Percentiles rank a stretch among this genome's conserved stretches.
Evolutionary conservation across 106 monocot species (phyloP).

Genomic region (Acorus gramineus): DNA sequence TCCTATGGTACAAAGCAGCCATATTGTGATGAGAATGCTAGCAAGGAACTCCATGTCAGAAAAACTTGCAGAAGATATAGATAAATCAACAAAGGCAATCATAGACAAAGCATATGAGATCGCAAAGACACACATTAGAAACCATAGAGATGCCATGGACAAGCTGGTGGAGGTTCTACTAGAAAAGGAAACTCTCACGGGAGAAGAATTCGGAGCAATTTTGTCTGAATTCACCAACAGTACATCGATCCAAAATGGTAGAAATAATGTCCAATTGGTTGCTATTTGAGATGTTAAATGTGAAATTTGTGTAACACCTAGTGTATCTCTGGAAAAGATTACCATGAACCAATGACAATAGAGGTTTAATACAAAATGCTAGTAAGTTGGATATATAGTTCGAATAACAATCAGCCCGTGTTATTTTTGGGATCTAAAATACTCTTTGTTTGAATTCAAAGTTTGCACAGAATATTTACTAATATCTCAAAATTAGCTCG

Average conservation of each 20-base stretch:
- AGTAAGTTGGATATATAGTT: too few species aligned
- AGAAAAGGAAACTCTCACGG: conserved; percentile 38
- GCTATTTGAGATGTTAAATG: conserved; percentile 14
- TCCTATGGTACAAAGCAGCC: conserved; percentile 28
- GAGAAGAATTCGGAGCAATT: conserved; percentile 39
- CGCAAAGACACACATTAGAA: conserved; percentile 31
- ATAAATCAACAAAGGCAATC: conserved; percentile 29
- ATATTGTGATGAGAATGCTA: conserved; percentile 37
- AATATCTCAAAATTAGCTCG: too few species aligned
- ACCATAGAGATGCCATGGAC: conserved; percentile 33
- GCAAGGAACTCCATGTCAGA: conserved; percentile 45
- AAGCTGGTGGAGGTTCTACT: conserved; percentile 25
- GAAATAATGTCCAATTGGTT: conserved; percentile 11
- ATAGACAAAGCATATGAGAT: conserved; percentile 33
- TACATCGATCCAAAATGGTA: not conserved
- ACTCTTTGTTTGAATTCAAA: too few species aligned
- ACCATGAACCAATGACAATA: conserved; percentile 10
- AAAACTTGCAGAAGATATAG: conserved; percentile 44
- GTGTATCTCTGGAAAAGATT: too few species aligned
- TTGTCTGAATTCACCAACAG: conserved; percentile 20
- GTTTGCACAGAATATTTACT: too few species aligned
- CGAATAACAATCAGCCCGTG: too few species aligned
- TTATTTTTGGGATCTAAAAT: too few species aligned
- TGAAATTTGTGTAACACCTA: not conserved
- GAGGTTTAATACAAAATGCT: too few species aligned